phyloP scores from a whole-genome alignment of 2,329 filamentous ascomycete genomes.

The Xenosphaeropsis pyriputrescens region DNA sequence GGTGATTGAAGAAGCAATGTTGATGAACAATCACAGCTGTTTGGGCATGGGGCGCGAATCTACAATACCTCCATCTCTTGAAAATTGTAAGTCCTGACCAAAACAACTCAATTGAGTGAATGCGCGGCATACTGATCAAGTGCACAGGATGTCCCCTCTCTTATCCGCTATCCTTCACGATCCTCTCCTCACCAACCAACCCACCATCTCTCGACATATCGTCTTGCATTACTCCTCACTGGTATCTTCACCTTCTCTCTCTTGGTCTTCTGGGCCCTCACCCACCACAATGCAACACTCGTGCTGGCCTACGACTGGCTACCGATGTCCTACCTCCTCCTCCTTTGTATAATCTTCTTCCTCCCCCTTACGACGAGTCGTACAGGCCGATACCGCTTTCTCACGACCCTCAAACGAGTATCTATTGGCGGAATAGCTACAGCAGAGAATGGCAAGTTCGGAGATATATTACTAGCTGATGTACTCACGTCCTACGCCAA shows the following conservation, averaged over 20 bases:
- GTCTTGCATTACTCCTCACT: conserved; percentile 65
- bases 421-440: conserved; percentile 76
- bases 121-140: conserved; percentile 2
- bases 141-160: conserved; percentile 57
- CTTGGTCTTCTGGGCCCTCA: conserved; percentile 70
- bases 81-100: conserved; percentile 46
- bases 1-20: conserved; percentile 1
- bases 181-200: conserved; percentile 53
- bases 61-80: conserved; percentile 67
- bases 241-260: conserved; percentile 58
- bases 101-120: background rate
- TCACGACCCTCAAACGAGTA: conserved; percentile 63
- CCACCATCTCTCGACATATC: conserved; percentile 75
- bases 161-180: conserved; percentile 76
- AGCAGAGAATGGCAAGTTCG: conserved; percentile 81
- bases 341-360: conserved; percentile 57
- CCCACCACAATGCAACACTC: conserved; percentile 51
- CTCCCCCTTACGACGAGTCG: conserved; percentile 58
- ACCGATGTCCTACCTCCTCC: conserved; percentile 67
- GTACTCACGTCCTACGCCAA: conserved; percentile 91
- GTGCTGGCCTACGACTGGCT: conserved; percentile 74
- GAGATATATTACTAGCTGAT: conserved; percentile 86
- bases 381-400: conserved; percentile 59
- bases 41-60: conserved; percentile 90
- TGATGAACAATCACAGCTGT: conserved; percentile 41